These are phyloP conservation scores for Pleurotus eryngii DNA, from an alignment of 768 basidiomycete genomes.

Conservation along the genomic window DNA sequence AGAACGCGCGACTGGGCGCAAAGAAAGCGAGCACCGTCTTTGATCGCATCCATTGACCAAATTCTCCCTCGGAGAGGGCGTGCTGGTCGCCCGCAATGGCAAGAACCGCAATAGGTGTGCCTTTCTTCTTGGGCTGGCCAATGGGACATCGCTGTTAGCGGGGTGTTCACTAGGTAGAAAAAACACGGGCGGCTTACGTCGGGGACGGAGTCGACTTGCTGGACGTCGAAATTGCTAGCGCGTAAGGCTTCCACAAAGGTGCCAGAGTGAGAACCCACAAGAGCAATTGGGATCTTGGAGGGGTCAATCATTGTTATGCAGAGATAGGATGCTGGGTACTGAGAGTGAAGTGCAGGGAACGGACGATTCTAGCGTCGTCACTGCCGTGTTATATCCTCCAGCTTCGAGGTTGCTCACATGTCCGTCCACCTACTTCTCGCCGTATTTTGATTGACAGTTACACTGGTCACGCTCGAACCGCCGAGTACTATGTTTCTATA, in stretches of 20 bases:
- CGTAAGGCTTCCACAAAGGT: neutral
- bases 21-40: neutral
- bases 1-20: neutral
- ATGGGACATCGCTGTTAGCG: neutral
- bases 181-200: neutral
- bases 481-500: no score
- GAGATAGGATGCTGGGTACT: no score
- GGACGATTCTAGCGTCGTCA: no score
- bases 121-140: neutral
- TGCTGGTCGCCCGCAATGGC: neutral
- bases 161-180: neutral
- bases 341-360: no score
- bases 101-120: neutral
- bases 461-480: no score
- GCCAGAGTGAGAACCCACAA: neutral
- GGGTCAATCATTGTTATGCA: no score
- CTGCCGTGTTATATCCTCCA: no score
- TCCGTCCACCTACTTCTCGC: no score
- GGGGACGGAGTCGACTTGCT: neutral
- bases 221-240: neutral
- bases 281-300: neutral
- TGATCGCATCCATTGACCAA: neutral
- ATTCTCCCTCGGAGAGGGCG: neutral
- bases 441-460: no score
- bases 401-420: no score